A percentile compares a stretch with the other conserved stretches of the same genome.
phyloP scores from a whole-genome alignment of 2,329 filamentous ascomycete genomes.

The Aspergillus sergii region DNA sequence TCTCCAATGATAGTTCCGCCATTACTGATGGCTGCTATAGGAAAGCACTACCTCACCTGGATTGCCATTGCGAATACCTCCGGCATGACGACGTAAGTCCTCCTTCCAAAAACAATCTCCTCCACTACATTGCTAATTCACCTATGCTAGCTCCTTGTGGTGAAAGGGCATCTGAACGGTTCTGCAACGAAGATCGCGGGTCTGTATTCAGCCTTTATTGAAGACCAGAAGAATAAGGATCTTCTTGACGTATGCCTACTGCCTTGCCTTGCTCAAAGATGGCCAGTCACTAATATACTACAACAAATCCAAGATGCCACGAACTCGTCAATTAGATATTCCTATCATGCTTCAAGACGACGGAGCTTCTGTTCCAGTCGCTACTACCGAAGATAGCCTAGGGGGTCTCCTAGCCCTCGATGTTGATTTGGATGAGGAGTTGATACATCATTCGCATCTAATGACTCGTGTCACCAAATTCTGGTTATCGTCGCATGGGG shows the following conservation, averaged over 20 bases:
- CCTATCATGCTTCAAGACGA: conserved; percentile 17
- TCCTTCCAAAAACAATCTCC: neutral
- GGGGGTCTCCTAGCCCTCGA: conserved; percentile 18
- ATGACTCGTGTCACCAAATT: conserved; percentile 20
- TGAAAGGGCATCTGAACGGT: neutral
- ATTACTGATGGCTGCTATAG: conserved; percentile 14
- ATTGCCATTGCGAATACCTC: conserved; percentile 27
- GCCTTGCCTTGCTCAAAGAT: neutral
- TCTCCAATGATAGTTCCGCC: neutral
- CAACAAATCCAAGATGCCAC: conserved; percentile 23
- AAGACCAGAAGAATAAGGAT: conserved; percentile 33
- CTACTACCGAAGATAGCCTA: conserved; percentile 4
- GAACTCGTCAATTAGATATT: conserved; percentile 29
- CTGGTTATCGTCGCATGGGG: conserved; percentile 27
- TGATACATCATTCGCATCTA: conserved; percentile 10
- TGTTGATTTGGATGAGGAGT: conserved; percentile 19
- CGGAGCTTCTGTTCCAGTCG: neutral
- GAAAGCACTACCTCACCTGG: conserved; percentile 6
- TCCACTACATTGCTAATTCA: neutral
- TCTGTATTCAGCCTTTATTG: conserved; percentile 27
- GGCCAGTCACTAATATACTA: neutral
- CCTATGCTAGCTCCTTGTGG: neutral
- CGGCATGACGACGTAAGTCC: conserved; percentile 25
- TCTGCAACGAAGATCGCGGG: conserved; percentile 14
- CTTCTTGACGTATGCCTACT: conserved; percentile 33